Base-by-base conservation (phyloP, 805 yeast genomes). In the Candida schatavii region DNA sequence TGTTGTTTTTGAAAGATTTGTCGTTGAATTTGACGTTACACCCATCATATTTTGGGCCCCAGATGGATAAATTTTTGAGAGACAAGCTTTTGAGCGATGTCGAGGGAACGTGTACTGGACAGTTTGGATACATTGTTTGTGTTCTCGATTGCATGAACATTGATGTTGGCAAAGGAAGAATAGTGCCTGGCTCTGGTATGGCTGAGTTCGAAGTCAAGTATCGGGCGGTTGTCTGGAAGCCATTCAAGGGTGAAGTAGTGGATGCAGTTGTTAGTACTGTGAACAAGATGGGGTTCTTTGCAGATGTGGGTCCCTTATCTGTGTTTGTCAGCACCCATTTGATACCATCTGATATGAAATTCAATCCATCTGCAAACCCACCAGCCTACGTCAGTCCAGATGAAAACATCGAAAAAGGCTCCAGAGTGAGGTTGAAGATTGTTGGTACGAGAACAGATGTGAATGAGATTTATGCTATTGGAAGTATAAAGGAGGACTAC, bases 51-150 rank as follows among this genome's bases (percentile, higher is more conserved):
- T 91, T 90, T 59, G 99, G 99, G 1, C 97, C 98, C 3, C 95
- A 90, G 54, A 93, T 93, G 98, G 89, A 86, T 66, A 95, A 88
- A 60, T 91, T 82, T 58, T 73, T 93, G 52, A 81, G 95, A 59
- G 87, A 89, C 58, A 90, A 91, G 64, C 75, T 93, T 47, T 75
- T 93, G 45, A 89, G 88, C 50, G 99, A 93, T 60, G 99, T 93
- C 33, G 99, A 93, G 68, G 99, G 99, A 20, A 89, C 98, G 1
- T 93, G 98, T 68, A 90, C 98, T 0, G 99, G 99, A 55, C 96
- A 93, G 64, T 93, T 93, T 70, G 99, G 99, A 11, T 93, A 93
- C 63, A 93, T 93, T 51, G 83, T 93, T 44, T 91, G 97, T 66
- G 99, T 93, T 34, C 74, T 93, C 59, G 98, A 93, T 59, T 88